Base-by-base conservation (phyloP, 805 yeast genomes). In the Hanseniaspora lindneri region DNA sequence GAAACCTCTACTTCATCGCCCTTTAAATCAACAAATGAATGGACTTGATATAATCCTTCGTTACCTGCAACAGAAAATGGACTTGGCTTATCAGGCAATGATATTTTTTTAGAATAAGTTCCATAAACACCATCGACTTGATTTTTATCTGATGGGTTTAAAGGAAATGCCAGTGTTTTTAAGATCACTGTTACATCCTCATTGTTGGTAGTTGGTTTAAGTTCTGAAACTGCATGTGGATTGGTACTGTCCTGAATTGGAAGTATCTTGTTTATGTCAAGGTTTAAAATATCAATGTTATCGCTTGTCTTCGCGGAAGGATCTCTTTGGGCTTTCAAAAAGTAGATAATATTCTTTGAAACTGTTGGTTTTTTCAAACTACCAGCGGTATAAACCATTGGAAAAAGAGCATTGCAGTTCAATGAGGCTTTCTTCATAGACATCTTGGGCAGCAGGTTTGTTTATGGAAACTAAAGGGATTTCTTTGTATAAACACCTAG, bases 1-100 rank as follows among this genome's bases (percentile, higher is more conserved):
- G 95, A 95, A 9, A 75, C 74, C 47, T 79, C 76, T n/a, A 83
- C 60, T 19, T 19, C 19, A 21, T 21, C 16, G 21, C 28, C 24
- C 2, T 37, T 19, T 2, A 14, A 19, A 32, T 46, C 24, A 7
- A 46, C 17, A 24, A 46, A 46, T n/a, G 43, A 40, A 6, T 46
- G 33, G n/a, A 89, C 80, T 60, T 85, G 82, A 60, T 84, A 88
- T 10, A 85, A 73, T 20, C 96, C 97, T 65, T 89, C 98, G 61
- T 92, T 92, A 48, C 98, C 98, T 32, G 88, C 86, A 41, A 86
- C 80, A 4, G 94, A 94, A 8, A 77, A 66, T 2, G 94, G 88
- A 5, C 13, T n/a, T 36, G 72, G 74, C 1, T 84, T 75, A 7
- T 78, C 77, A 51, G 74, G 77, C 41, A 64, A 76, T 44, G 62